Conservation (phyloP, 1,284 basidiomycete genomes). For the Takashimella tepidaria region DNA sequence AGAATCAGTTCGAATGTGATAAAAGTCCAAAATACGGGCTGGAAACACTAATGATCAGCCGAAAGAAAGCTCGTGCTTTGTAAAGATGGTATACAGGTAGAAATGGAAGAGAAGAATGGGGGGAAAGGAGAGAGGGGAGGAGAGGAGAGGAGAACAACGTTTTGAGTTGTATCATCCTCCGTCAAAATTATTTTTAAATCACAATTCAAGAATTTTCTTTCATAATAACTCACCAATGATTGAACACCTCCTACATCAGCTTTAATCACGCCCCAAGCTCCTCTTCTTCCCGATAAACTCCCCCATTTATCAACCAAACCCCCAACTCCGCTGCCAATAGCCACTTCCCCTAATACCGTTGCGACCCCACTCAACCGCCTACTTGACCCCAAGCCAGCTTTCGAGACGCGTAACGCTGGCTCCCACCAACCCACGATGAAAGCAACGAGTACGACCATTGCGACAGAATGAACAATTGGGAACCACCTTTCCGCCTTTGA, state of each 20-base stretch:
- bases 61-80: background rate
- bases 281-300: conserved; percentile 18
- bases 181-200: no score
- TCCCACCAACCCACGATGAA: conserved; percentile 46
- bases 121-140: no score
- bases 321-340: no score
- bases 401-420: conserved; percentile 29
- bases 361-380: no score
- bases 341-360: no score
- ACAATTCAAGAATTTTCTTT: background rate
- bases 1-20: conserved; percentile 43
- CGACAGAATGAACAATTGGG: conserved; percentile 39
- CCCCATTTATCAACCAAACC: conserved; percentile 20
- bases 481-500: conserved; percentile 29
- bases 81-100: no score
- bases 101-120: background rate
- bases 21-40: conserved; percentile 50
- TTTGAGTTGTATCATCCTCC: no score
- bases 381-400: conserved; percentile 10
- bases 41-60: conserved; percentile 2
- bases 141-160: no score
- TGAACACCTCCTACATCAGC: conserved; percentile 10
- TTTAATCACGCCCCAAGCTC: conserved; percentile 11
- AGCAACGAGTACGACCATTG: conserved; percentile 32
- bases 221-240: conserved; percentile 16